Base-by-base conservation (phyloP, 2,329 filamentous ascomycete species). In the Arthrobotrys iridis region DNA sequence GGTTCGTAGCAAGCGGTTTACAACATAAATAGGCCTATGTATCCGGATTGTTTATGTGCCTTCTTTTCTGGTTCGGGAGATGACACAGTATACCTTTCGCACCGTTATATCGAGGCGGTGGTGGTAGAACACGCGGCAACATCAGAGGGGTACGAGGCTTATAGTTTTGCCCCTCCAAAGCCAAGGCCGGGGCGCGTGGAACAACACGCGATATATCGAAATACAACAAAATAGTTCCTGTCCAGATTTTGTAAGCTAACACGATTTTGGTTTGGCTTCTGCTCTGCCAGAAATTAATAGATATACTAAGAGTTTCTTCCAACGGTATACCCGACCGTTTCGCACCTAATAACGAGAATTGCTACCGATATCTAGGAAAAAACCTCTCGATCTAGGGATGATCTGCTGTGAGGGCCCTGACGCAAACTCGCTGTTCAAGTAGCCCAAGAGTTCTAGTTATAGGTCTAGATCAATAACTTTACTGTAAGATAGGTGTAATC, bases 41-140 rank as follows among this genome's bases (percentile, higher is more conserved):
- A 37, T 15, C 8, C 8, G 18, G 30, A 11, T 3, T 24, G 28
- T 60, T 46, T 65, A 68, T 30, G 35, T 68, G 37, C 30, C 28
- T 35, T 22, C 35, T 20, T 22, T 20, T 20, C 40, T 43, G 18
- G 24, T 48, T 28, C 15, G 41, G 43, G 46, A 40, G 33, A 60
- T 60, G 64, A 68, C 64, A 60, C 64, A 24, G 64, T 68, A 68
- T 68, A 35, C 50, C n/a, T 55, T 35, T 45, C 28, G 46, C 11
- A 24, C n/a, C 18, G 30, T 24, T 37, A 24, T 55, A 35, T 55
- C 15, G 45, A 30, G 18, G 30, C 28, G n/a, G 10, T 20, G 13
- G n/a, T 40, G 62, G 30, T 24, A 37, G 43, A n/a, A 37, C 52
- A 52, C 30, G 33, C 60, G 26, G 60, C 52, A 65, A 64, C 45